These are phyloP conservation scores for Nemania sp. DNA, from an alignment of 2,329 filamentous ascomycete genomes.

Conservation along the genomic window DNA sequence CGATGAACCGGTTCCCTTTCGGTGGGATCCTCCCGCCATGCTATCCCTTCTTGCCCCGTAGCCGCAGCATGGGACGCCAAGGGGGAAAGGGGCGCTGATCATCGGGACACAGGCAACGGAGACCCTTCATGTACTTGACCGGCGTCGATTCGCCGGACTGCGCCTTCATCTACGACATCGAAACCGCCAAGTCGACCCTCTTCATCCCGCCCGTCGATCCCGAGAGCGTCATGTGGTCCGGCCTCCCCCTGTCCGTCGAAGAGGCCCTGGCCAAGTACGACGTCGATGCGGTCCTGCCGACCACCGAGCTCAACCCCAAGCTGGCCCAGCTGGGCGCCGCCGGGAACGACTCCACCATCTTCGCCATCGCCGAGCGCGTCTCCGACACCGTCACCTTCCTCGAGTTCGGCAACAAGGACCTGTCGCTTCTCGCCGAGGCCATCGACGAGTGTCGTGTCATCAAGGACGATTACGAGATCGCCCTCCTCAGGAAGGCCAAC, in stretches of 20 bases:
- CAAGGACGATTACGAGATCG: constrained; percentile 77
- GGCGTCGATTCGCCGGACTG: constrained; percentile 81
- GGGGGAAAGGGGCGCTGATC: neutral
- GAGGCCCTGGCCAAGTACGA: constrained; percentile 81
- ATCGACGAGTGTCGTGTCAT: constrained; percentile 71
- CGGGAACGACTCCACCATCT: constrained; percentile 58
- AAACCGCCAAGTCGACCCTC: constrained; percentile 73
- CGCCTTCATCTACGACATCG: constrained; percentile 79
- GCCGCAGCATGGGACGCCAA: neutral
- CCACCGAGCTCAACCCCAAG: constrained; percentile 75
- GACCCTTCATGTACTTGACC: constrained; percentile 93
- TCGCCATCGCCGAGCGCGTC: constrained; percentile 79
- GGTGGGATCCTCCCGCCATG: constrained; percentile 54
- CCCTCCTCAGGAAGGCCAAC: constrained; percentile 74
- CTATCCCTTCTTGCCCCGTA: neutral
- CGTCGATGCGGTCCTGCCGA: constrained; percentile 75
- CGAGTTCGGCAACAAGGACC: constrained; percentile 68
- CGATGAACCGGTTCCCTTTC: constrained; percentile 80
- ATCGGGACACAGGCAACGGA: constrained; percentile 67
- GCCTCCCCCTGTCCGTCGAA: constrained; percentile 75
- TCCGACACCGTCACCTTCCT: constrained; percentile 73
- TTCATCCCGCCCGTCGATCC: constrained; percentile 90
- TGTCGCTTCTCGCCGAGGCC: constrained; percentile 59
- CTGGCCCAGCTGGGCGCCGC: constrained; percentile 58
- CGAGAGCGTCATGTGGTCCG: constrained; percentile 92